Base-by-base conservation (phyloP, 345 rosid genomes). In the Citrus unshiu region DNA sequence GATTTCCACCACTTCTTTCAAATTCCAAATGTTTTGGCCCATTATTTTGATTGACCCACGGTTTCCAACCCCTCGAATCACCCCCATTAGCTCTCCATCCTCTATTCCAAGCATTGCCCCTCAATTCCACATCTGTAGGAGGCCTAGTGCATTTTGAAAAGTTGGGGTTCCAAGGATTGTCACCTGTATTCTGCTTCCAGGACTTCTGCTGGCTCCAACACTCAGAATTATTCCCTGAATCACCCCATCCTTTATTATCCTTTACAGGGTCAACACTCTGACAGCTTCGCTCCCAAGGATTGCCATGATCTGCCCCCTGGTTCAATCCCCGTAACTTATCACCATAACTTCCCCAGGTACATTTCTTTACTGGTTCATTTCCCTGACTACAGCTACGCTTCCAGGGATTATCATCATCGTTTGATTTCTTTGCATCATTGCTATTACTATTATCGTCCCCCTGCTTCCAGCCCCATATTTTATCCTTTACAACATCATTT, bases 21-120 rank as follows among this genome's bases (percentile, higher is more conserved):
- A 69, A 72, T 69, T 77, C 89, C 74, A 81, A 72, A n/a, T 66
- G 73, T 79, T 78, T 84, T 29, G 69, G 75, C 19, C 74, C 80
- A 37, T 29, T 59, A 61, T 76, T 72, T 71, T 68, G 63, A 35
- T 56, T 64, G 29, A 82, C 80, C 80, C 65, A 13, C 34, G 39
- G 77, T 80, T 79, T 81, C 83, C 83, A 54, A 82, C 80, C 83
- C 72, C 84, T 49, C 66, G 80, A 64, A 84, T 84, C 82, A 57
- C 60, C 74, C 73, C 68, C 65, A 65, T 56, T 19, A 49, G 62
- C 77, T 81, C 90, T 71, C 85, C 85, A 70, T 69, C 78, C 79
- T 37, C 49, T 16, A 68, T 29, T 82, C 73, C 83, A 63, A 73
- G 79, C 70, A 83, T 84, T 82, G 68, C 51, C 67, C 74, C 89